Conservation (phyloP, 306 rosid species). For the Prunus dulcis region DNA sequence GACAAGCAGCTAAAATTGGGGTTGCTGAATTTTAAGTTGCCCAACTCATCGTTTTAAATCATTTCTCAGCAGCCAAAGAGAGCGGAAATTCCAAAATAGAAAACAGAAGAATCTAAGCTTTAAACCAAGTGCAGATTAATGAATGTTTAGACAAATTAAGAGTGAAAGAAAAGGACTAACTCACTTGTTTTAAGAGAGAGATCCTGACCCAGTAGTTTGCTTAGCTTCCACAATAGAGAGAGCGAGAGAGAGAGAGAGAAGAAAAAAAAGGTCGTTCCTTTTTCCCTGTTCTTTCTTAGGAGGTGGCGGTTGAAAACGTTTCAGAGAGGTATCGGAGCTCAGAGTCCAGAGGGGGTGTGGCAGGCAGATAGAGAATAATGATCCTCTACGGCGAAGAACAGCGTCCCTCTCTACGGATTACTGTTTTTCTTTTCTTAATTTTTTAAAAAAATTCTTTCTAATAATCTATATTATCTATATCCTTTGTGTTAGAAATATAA, state of each 20-base stretch:
- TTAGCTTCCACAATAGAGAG: background rate
- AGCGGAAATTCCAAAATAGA: background rate
- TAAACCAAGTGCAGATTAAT: background rate
- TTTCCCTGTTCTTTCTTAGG: background rate
- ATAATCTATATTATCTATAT: background rate
- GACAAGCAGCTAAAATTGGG: conserved; percentile 7
- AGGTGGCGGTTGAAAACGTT: background rate
- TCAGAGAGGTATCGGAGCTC: background rate
- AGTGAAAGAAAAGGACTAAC: background rate
- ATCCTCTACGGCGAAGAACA: background rate
- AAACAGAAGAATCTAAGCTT: background rate
- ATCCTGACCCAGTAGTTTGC: background rate
- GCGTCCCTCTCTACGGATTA: background rate
- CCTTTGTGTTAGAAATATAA: no score
- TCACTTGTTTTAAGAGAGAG: conserved; percentile 5
- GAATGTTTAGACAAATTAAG: background rate
- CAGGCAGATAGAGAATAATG: background rate
- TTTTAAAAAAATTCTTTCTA: background rate
- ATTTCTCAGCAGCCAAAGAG: conserved; percentile 11
- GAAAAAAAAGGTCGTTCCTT: background rate
- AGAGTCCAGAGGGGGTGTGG: background rate
- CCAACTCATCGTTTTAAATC: background rate
- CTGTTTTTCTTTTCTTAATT: no score
- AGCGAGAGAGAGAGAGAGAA: background rate
- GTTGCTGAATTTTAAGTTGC: background rate